Conservation (phyloP, 208 protist species). For the Leishmania martiniquensis region DNA sequence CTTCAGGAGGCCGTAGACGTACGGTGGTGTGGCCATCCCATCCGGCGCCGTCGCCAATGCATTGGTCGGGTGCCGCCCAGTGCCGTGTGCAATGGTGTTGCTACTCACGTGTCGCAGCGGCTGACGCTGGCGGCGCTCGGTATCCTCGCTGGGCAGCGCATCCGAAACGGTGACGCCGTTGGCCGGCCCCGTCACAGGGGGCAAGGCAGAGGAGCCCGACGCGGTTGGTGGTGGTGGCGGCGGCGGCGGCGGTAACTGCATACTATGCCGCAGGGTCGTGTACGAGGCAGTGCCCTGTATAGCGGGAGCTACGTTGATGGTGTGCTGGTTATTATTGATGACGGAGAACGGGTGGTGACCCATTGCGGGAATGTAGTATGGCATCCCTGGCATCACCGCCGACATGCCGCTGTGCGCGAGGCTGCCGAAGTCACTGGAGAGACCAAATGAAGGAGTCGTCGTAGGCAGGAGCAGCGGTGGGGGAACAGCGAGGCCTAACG, state of each 20-base stretch:
- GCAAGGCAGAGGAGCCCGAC: neutral
- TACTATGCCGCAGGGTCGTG: neutral
- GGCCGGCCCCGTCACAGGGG: neutral
- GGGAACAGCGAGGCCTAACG: constrained; percentile 14
- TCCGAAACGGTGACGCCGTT: constrained; percentile 5
- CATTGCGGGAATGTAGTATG: constrained; percentile 33
- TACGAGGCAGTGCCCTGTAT: constrained; percentile 21
- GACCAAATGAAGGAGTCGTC: constrained; percentile 4
- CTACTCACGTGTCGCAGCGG: constrained; percentile 20
- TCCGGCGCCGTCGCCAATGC: neutral
- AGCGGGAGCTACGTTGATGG: constrained; percentile 35
- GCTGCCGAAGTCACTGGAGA: constrained; percentile 17
- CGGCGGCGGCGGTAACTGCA: constrained; percentile 1
- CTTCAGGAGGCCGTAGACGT: constrained; percentile 33
- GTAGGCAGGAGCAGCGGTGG: neutral
- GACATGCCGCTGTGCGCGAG: constrained; percentile 19
- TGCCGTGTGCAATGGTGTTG: constrained; percentile 31
- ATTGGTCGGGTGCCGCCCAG: constrained; percentile 11
- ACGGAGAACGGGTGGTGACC: constrained; percentile 40
- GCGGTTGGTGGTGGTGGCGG: neutral
- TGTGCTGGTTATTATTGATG: constrained; percentile 44
- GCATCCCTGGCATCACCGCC: constrained; percentile 18
- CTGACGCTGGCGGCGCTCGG: constrained; percentile 25
- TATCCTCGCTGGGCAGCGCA: constrained; percentile 8
- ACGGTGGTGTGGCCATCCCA: constrained; percentile 27